Percentiles rank a stretch among this genome's conserved stretches.
These are phyloP conservation scores for Diaporthe australafricana DNA, from an alignment of 2,329 filamentous ascomycete species.

Conservation along the genomic window DNA sequence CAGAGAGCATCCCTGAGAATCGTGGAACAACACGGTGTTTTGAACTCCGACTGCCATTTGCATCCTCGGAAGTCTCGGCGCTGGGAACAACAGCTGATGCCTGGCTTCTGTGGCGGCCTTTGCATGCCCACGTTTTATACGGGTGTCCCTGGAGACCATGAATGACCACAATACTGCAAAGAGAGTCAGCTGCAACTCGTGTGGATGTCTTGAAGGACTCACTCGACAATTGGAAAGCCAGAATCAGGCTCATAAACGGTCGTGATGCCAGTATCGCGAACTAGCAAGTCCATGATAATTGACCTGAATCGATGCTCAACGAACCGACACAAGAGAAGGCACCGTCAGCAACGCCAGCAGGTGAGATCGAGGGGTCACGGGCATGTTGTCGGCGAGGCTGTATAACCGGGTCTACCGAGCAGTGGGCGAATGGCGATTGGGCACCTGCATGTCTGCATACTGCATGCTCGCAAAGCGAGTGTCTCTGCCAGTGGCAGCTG, in stretches of 20 bases:
- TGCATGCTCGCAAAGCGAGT: background rate
- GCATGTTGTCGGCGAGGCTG: background rate
- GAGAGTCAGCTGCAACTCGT: background rate
- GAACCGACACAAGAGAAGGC: background rate
- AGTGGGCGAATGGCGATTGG: background rate
- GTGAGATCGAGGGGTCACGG: background rate
- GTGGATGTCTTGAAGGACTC: background rate
- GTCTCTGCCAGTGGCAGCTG: too few relatives aligned
- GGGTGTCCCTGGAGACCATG: constrained; percentile 5
- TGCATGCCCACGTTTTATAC: constrained; percentile 9
- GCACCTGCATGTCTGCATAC: background rate
- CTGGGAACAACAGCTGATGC: background rate
- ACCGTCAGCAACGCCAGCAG: background rate
- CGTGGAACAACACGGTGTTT: background rate
- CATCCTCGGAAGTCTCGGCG: background rate
- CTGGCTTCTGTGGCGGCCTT: too few relatives aligned
- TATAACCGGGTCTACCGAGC: background rate
- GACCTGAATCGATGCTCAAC: too few relatives aligned
- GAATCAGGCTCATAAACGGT: background rate
- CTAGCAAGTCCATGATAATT: background rate
- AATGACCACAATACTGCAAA: background rate
- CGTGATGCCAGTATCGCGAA: background rate
- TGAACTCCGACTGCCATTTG: background rate
- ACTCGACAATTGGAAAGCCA: background rate
- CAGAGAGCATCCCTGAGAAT: background rate